Evolutionary conservation across 257 asterid genomes (phyloP).

Genomic region (Asclepias syriaca): DNA sequence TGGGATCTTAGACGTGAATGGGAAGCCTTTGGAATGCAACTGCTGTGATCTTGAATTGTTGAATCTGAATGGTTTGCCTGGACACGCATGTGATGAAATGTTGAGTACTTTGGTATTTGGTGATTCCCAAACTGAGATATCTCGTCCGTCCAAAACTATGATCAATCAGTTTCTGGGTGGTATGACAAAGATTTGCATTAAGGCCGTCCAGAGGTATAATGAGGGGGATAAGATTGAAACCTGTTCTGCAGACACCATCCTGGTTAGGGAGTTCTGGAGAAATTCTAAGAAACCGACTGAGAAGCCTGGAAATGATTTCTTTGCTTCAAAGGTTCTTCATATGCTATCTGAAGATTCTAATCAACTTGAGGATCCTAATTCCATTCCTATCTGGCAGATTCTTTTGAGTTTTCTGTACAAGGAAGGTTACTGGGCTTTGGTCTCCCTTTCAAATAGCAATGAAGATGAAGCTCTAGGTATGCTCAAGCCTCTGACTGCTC

Average conservation of each 20-base stretch:
- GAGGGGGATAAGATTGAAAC: constrained; percentile 27
- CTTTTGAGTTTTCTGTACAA: constrained; percentile 61
- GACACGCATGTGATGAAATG: constrained; percentile 26
- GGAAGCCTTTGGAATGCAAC: constrained; percentile 61
- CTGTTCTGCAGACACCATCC: constrained; percentile 29
- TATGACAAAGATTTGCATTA: constrained; percentile 47
- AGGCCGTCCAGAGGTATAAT: constrained; percentile 42
- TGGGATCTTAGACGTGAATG: constrained; percentile 64
- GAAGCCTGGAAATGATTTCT: constrained; percentile 28
- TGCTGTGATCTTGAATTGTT: constrained; percentile 71
- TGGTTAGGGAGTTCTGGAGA: constrained; percentile 50
- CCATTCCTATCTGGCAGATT: constrained; percentile 69
- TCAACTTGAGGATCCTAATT: constrained; percentile 24
- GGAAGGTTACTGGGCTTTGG: constrained; percentile 58
- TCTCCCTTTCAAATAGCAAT: constrained; percentile 45
- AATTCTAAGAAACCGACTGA: constrained; percentile 34
- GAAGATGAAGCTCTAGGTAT: constrained; percentile 43
- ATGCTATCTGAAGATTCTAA: constrained; percentile 52
- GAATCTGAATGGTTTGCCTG: constrained; percentile 28
- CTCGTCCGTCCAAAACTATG: constrained; percentile 24
- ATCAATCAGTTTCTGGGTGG: constrained; percentile 35
- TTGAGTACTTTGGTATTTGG: constrained; percentile 29
- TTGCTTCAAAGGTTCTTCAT: constrained; percentile 57
- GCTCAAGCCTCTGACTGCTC: constrained; percentile 68
- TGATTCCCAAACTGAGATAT: constrained; percentile 28